phyloP scores from a whole-genome alignment of 768 basidiomycete genomes.

The Tylopilus intermedius region DNA sequence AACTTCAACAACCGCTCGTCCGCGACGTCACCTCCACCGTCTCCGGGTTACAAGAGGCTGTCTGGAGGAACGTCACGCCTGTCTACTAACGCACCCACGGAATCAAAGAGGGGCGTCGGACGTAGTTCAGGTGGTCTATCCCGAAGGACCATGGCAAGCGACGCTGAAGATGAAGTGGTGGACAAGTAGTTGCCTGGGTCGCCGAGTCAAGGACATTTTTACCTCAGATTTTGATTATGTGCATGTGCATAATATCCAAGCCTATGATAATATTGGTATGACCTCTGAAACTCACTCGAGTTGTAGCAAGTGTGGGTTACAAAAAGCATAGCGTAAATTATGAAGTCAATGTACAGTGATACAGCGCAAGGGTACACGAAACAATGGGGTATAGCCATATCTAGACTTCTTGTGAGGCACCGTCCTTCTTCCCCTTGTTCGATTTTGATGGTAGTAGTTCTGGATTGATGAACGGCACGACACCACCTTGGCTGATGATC shows the following conservation, averaged over 20 bases:
- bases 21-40: constrained; percentile 36
- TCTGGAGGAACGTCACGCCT: constrained; percentile 33
- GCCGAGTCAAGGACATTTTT: neutral
- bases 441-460: constrained; percentile 43
- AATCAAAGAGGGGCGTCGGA: constrained; percentile 40
- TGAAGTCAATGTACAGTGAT: constrained; percentile 18
- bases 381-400: neutral
- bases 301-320: constrained; percentile 11
- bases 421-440: constrained; percentile 46
- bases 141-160: constrained; percentile 76
- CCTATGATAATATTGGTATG: no score
- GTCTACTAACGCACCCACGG: constrained; percentile 5
- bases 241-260: neutral
- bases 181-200: constrained; percentile 17
- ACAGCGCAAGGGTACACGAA: constrained; percentile 17
- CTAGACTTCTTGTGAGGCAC: constrained; percentile 48
- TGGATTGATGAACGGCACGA: constrained; percentile 60
- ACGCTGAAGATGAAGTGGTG: constrained; percentile 73
- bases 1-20: constrained; percentile 48
- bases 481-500: constrained; percentile 76
- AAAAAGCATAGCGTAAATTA: constrained; percentile 31
- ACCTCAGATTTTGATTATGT: neutral
- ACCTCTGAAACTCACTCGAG: no score
- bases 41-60: constrained; percentile 41
- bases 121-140: constrained; percentile 48